A percentile compares a stretch with the other conserved stretches of the same genome.
phyloP scores from a whole-genome alignment of 225 moss, liverwort and hornwort species.

The Lunularia cruciata region DNA sequence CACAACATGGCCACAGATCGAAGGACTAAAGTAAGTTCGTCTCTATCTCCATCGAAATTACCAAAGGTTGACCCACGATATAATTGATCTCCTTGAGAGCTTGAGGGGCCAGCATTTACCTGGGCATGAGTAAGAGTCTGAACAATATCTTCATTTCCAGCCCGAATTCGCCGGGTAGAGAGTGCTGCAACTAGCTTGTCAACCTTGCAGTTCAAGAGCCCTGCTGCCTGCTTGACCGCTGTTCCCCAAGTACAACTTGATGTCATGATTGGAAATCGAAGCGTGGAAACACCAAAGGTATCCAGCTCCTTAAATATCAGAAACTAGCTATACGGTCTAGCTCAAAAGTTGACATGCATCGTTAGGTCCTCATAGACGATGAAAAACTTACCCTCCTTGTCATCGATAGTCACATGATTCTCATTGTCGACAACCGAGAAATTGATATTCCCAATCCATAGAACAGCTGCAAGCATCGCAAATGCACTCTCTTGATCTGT shows the following conservation, averaged over 20 bases:
- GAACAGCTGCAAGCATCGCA: conserved; percentile 92
- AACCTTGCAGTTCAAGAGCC: conserved; percentile 80
- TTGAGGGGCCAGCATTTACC: conserved; percentile 57
- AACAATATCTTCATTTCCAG: conserved; percentile 92
- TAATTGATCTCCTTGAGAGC: too few relatives aligned
- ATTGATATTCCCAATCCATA: conserved; percentile 95
- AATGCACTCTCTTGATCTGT: conserved; percentile 86
- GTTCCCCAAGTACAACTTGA: conserved; percentile 5
- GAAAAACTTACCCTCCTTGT: conserved; percentile 74
- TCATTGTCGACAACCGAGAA: conserved; percentile 73
- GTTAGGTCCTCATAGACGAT: too few relatives aligned
- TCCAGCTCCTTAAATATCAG: too few relatives aligned
- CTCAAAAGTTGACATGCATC: too few relatives aligned
- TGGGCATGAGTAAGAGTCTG: conserved; percentile 80
- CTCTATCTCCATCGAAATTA: too few relatives aligned
- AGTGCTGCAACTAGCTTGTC: conserved; percentile 76
- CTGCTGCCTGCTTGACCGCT: conserved; percentile 80
- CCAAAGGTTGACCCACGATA: too few relatives aligned
- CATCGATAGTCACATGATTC: conserved; percentile 74
- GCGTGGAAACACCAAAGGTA: not conserved
- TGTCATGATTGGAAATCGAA: not conserved
- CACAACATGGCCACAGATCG: too few relatives aligned
- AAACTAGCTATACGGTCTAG: too few relatives aligned
- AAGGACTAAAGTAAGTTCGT: too few relatives aligned
- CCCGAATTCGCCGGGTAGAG: conserved; percentile 81